Percentiles rank a stretch among this genome's conserved stretches.
Conservation (phyloP, 208 protist genomes). For the Endotrypanum monterogeii region DNA sequence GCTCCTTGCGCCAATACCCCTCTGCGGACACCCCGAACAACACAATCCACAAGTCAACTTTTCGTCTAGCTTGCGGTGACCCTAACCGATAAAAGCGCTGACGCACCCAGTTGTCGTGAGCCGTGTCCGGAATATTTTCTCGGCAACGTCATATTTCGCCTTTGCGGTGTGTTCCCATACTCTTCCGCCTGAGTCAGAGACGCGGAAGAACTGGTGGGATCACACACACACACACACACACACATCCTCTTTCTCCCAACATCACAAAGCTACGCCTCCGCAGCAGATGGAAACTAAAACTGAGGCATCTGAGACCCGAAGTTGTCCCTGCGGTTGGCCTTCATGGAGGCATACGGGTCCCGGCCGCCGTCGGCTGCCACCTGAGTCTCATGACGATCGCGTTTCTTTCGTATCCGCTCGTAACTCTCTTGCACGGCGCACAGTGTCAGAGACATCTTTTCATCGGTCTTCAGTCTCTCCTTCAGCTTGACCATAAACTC, state of each 20-base stretch:
- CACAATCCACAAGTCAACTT: no score
- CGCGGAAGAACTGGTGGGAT: no score
- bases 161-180: no score
- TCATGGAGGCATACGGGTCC: slow-evolving; percentile 78
- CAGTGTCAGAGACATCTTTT: slow-evolving; percentile 75
- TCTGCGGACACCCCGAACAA: no score
- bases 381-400: slow-evolving; percentile 79
- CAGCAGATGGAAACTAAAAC: slow-evolving; percentile 34
- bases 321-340: slow-evolving; percentile 48
- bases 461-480: slow-evolving; percentile 70
- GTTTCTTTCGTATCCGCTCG: slow-evolving; percentile 74
- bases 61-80: no score
- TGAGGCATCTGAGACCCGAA: slow-evolving; percentile 60
- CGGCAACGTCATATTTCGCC: no score
- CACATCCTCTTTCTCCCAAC: no score
- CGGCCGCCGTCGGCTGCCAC: slow-evolving; percentile 74
- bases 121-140: no score
- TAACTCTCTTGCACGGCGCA: slow-evolving; percentile 89
- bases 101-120: no score
- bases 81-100: no score
- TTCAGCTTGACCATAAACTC: slow-evolving; percentile 82
- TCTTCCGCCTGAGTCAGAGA: no score
- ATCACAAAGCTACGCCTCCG: not conserved
- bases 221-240: not conserved
- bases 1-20: no score